Evolutionary conservation across 2,329 filamentous ascomycete species (phyloP), one percentile per base, ranked within the genome.

Genomic region (Xylaria sp.): DNA sequence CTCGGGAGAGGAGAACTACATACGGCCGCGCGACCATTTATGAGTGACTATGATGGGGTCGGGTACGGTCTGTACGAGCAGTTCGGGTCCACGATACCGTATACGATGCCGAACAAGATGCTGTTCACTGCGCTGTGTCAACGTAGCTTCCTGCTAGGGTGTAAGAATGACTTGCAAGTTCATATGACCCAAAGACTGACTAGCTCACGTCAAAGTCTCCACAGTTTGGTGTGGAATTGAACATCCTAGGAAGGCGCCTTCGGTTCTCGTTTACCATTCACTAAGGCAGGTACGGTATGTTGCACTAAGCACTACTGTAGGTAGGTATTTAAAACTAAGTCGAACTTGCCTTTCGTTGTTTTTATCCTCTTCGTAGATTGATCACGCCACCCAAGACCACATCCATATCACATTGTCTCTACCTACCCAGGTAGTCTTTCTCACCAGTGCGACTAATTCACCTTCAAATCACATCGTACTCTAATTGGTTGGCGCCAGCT

Each of bases 131-230:
- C 27, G 47, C 34, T 50, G n/a, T 32, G 4, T 27, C 53, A 12
- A 50, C 19, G 30, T 36, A n/a, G 32, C 45, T 47, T 30, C 5
- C 3, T 36, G 30, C 30, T 19, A 11, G 17, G 27, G 6, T 55
- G 32, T 27, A 36, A 19, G 51, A 36, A 6, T 5, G 51, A 11
- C 21, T 58, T 64, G 45, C 53, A 53, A 47, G 45, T 50, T 53
- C 42, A 34, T 45, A 61, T 61, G 67, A 57, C 51, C 60, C 36
- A 53, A 57, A 34, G 54, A 57, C n/a, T 27, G 45, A 42, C 45
- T 69, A 63, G 54, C 47, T 55, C 17, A 21, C 39, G 45, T 56
- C 42, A 7, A 27, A 30, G 39, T 64, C 64, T 39, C 68, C 68
- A 68, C 68, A 66, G 45, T 63, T 39, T 36, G 32, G 24, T 27